phyloP scores from a whole-genome alignment of 2,329 filamentous ascomycete species.

The Beauveria medogensis region DNA sequence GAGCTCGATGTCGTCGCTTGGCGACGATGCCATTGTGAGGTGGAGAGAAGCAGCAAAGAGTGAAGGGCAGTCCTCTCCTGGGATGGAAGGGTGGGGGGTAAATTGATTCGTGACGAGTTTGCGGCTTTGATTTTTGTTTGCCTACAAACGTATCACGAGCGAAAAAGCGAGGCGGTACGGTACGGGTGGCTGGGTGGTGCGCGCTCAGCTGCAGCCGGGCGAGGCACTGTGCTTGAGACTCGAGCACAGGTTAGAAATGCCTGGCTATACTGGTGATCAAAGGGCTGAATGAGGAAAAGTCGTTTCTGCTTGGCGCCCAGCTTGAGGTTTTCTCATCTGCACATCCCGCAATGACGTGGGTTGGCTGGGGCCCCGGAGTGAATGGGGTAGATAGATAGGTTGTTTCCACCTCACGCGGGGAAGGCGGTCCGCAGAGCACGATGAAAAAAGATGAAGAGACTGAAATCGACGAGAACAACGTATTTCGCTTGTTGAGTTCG shows the following conservation, averaged over 20 bases:
- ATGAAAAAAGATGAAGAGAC: too few relatives aligned
- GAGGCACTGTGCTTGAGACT: background rate
- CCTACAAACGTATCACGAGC: constrained; percentile 5
- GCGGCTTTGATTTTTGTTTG: constrained; percentile 7
- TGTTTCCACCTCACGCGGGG: background rate
- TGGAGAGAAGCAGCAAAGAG: background rate
- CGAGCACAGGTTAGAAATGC: background rate
- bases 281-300: background rate
- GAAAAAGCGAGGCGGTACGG: background rate
- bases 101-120: background rate
- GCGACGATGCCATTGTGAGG: constrained; percentile 27
- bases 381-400: background rate
- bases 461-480: background rate
- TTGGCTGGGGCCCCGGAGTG: background rate
- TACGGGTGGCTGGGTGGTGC: background rate
- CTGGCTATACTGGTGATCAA: background rate
- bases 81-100: background rate
- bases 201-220: background rate
- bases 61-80: background rate
- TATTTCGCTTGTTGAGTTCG: background rate
- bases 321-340: background rate
- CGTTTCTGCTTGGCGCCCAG: background rate
- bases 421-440: background rate
- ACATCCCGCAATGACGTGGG: background rate
- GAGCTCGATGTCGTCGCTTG: constrained; percentile 40